Evolutionary conservation across 2,329 filamentous ascomycete genomes (phyloP), one percentile per base, ranked within the genome.

Genomic region (Phaeophleospora eucalypticola): DNA sequence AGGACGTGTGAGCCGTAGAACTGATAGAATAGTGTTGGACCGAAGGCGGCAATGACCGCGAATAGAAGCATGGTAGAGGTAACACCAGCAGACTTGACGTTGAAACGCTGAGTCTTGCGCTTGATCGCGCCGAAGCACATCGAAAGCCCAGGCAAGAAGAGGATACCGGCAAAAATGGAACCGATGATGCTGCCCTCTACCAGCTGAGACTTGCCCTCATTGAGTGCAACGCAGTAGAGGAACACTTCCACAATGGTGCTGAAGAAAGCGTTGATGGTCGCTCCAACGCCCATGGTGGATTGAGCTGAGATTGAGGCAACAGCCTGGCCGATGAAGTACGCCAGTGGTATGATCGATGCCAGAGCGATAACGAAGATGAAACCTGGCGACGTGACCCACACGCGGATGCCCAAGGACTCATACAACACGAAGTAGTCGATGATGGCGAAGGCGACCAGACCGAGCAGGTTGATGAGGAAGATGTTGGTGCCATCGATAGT

Each of bases 61-160:
- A 98, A 98, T 8, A 98, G 77, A 46, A 98, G 73, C 93, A 98
- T 98, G 0, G 93, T 98, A 2, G 90, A 96, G 0, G 91, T 97
- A 27, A 97, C 93, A 64, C 93, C 89, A 21, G 93, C 93, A 27
- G 91, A 97, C 62, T 85, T 89, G 53, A 93, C 90, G 65, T 98
- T 98, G 78, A 98, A 98, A 35, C 93, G 84, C 66, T 98, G 93
- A 1, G 93, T 98, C 73, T 98, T 98, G 60, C 94, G 84, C 72
- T 95, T 95, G 64, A 98, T 84, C 15, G 94, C 94, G 36, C 93
- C 93, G 63, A 96, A 98, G 68, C 93, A 98, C 93, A 98, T 98
- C 48, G 91, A 97, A 27, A 98, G 68, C 1, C 93, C 93, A 0
- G 93, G 93, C 37, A 98, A 76, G 65, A 98, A 95, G 12, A 98